Conservation (phyloP, 2,329 filamentous ascomycete genomes). For the Podosphaera leucotricha region DNA sequence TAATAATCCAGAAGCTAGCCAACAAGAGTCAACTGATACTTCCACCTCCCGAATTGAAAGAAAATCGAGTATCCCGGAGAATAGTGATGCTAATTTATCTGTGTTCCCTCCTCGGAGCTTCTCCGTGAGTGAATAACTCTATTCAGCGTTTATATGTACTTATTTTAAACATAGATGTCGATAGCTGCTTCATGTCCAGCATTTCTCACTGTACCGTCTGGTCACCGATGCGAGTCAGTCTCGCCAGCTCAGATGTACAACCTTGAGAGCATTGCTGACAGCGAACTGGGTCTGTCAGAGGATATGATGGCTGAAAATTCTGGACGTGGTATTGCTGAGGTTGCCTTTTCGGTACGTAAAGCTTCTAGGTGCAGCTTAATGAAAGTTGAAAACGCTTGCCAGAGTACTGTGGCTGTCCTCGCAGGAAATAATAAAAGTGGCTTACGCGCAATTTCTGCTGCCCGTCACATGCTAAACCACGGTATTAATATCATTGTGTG, state of each 20-base stretch:
- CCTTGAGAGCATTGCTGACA: constrained; percentile 72
- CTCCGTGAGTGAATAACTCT: constrained; percentile 9
- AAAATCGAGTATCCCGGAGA: constrained; percentile 15
- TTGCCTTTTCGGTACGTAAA: constrained; percentile 45
- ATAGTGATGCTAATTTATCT: constrained; percentile 12
- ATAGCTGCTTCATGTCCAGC: constrained; percentile 10
- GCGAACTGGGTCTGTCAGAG: constrained; percentile 67
- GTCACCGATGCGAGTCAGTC: constrained; percentile 35
- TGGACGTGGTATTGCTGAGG: constrained; percentile 68
- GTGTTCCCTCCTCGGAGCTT: constrained; percentile 9
- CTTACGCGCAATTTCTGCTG: constrained; percentile 62
- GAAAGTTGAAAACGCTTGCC: constrained; percentile 17
- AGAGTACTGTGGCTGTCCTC: constrained; percentile 39
- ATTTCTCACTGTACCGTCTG: constrained; percentile 30
- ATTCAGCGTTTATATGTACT: neutral
- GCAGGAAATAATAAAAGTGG: constrained; percentile 89
- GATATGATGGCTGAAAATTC: constrained; percentile 85
- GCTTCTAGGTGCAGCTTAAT: constrained; percentile 15
- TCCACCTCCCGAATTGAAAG: constrained; percentile 14
- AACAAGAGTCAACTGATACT: constrained; percentile 17
- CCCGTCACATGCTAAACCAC: constrained; percentile 66
- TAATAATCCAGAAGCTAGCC: constrained; percentile 8
- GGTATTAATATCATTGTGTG: constrained; percentile 62
- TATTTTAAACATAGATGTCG: constrained; percentile 9
- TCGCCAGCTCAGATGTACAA: constrained; percentile 72